Base-by-base conservation (phyloP, 2,329 filamentous ascomycete species). In the Penicillium sp. region DNA sequence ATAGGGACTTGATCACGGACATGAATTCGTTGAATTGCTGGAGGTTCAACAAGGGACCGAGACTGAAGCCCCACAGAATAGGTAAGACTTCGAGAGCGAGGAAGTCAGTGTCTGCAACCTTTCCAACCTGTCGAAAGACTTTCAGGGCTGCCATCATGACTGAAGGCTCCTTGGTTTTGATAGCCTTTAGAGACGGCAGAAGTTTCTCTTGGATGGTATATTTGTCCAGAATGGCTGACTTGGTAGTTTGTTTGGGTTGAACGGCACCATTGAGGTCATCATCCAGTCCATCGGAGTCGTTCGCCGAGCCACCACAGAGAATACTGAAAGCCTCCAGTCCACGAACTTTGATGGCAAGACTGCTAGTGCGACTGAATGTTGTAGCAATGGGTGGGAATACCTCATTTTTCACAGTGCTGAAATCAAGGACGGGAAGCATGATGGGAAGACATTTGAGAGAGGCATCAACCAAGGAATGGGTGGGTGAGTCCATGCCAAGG, bases 191-290 rank as follows among this genome's bases (percentile, higher is more conserved):
- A 4, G 98, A 79, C 0, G 95, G 95, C 0, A 98, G 86, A 37
- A 99, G 90, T 79, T 97, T 98, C 73, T 99, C 95, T 74, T 99
- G 95, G 79, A 99, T 94, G 0, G 95, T 98, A 72, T 95, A 98
- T 75, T 98, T 98, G 79, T 99, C 95, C 31, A 99, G 81, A 3
- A 94, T 93, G 1, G 88, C 92, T 0, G 89, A 89, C 0, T 86
- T 90, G 3, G 84, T 85, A 2, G 83, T 79, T 71, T 65, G 84
- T 76, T 43, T 78, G 70, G 71, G 72, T 42, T 73, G 67, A 15
- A 71, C 63, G 11, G 93, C 81, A 0, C 92, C 92, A 65, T 91
- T 89, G 2, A 97, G 82, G 4, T 91, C 93, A 72, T 95, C 91
- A 42, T 80, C 79, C 1, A 78, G 75, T 1, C 77, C 78, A 35